Base-by-base conservation (phyloP, 768 basidiomycete species). In the Pisolithus marmoratus region DNA sequence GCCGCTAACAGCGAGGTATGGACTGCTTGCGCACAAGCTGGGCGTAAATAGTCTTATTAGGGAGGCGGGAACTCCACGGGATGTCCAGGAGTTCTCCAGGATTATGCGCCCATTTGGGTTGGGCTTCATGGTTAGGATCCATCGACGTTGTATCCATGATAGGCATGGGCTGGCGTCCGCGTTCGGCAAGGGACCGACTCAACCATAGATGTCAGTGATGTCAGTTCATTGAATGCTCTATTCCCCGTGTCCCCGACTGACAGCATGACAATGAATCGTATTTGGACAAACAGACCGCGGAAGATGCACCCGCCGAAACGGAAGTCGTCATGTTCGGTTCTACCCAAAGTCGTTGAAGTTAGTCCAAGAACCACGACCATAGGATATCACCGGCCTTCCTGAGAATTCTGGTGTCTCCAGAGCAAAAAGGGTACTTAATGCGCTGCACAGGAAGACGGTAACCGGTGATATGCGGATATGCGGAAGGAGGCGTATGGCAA, bases 401-500 rank as follows among this genome's bases (percentile, higher is more conserved):
- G 70, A 83, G 58, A 61, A 68, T 43, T 84, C 80, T 43, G 83
- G 79, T 5, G 84, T 82, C 54, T 75, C 76, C 8, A 74, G 65
- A 53, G 75, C 77, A 24, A 84, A 85, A 70, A 74, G 91, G 54
- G 64, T 95, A 2, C 62, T 98, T 57, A 98, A 97, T 64, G 80
- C 84, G 48, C 64, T 98, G 50, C 94, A 92, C 68, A 73, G 88
- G 38, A 93, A 99, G 72, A 93, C 98, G 90, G 80, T 90, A 3
- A 72, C 90, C 98, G 90, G 80, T 90, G 3, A 72, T 90, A n/a
- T 83, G 77, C 2, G 88, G 83, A 0, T 97, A 80, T 57, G 81
- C 84, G 53, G 96, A 99, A 67, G 95, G 93, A 0, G 91, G 97
- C 70, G 91, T 98, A 11, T 94, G 94, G 62, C 93, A 97, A 66